phyloP scores from a whole-genome alignment of 2,329 filamentous ascomycete genomes.

The Neofusicoccum kwambonambiense region DNA sequence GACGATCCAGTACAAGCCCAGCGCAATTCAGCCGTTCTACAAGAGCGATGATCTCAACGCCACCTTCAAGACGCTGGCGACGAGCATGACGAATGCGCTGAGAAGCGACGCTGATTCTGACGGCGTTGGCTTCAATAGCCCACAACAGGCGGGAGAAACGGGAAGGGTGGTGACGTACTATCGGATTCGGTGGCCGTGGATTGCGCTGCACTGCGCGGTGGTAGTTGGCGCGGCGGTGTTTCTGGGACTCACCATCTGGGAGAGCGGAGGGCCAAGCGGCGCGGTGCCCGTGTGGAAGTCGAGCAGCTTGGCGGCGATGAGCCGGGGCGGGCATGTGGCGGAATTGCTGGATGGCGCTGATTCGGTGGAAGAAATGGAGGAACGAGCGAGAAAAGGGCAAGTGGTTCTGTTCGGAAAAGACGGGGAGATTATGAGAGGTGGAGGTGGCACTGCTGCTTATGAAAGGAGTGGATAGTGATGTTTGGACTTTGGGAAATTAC shows the following conservation, averaged over 20 bases:
- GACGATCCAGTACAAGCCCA: constrained; percentile 9
- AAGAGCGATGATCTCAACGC: constrained; percentile 11
- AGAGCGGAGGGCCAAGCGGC: background rate
- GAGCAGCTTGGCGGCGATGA: constrained; percentile 14
- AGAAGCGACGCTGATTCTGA: background rate
- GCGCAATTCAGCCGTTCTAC: constrained; percentile 17
- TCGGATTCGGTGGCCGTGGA: background rate
- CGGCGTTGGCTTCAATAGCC: background rate
- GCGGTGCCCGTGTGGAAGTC: constrained; percentile 20
- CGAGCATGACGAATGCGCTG: constrained; percentile 22
- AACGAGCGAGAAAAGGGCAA: background rate
- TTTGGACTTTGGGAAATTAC: too few species aligned
- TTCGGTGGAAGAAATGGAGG: background rate
- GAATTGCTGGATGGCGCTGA: background rate
- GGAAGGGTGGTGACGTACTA: background rate
- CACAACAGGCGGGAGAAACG: background rate
- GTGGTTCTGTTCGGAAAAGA: background rate
- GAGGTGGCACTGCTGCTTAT: too few species aligned
- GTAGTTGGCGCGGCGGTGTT: background rate
- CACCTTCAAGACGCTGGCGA: constrained; percentile 18
- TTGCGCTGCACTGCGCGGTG: background rate
- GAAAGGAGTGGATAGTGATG: too few species aligned
- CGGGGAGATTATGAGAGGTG: background rate
- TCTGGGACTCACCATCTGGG: background rate
- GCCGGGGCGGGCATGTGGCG: background rate